These are phyloP conservation scores for Rhodomyrtus tomentosa DNA, from an alignment of 345 rosid species.

Conservation along the genomic window DNA sequence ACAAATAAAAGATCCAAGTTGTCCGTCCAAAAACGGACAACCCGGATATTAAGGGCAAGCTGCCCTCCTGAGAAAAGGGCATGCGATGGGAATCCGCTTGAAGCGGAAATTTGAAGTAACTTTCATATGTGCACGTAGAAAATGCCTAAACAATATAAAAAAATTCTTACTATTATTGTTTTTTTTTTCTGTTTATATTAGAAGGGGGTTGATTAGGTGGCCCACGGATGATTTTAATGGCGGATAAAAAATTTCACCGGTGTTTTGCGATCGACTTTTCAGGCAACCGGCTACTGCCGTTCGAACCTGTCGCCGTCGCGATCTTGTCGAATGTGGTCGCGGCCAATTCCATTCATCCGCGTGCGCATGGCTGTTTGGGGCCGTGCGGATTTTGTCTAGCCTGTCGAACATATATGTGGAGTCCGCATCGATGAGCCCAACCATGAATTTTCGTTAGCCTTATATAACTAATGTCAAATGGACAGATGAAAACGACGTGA, in stretches of 20 bases:
- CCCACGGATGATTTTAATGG: not conserved
- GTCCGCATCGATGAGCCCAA: not conserved
- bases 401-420: not conserved
- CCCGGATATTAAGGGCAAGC: no score
- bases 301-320: rapidly evolving
- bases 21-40: no score
- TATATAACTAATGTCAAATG: not conserved
- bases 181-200: not conserved
- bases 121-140: not conserved
- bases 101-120: no score
- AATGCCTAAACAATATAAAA: not conserved
- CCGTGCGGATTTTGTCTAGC: not conserved
- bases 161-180: not conserved
- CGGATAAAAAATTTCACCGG: not conserved
- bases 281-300: rapidly evolving
- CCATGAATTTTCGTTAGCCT: not conserved
- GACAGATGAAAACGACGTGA: not conserved
- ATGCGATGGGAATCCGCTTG: no score
- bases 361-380: not conserved
- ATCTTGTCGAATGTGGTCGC: not conserved
- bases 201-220: not conserved
- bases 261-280: not conserved
- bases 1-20: no score
- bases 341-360: not conserved
- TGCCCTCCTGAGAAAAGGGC: no score